phyloP scores from a whole-genome alignment of 2,329 filamentous ascomycete species.

The Rhynchosporium secalis region DNA sequence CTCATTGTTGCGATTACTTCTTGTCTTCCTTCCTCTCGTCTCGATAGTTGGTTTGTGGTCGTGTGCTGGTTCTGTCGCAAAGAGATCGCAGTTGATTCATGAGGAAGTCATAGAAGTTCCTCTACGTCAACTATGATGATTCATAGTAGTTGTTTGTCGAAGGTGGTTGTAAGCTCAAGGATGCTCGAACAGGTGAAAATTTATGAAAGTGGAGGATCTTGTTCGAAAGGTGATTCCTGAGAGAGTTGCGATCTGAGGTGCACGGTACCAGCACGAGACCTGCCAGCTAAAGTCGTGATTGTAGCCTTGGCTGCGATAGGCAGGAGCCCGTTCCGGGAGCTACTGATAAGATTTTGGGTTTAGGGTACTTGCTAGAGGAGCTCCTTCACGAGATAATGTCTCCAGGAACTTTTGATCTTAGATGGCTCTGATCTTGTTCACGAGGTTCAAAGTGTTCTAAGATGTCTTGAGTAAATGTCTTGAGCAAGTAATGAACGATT shows the following conservation, averaged over 20 bases:
- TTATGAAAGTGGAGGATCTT: too few species aligned
- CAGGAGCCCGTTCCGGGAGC: neutral
- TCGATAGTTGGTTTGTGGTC: neutral
- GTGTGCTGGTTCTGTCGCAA: neutral
- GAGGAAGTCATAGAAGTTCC: neutral
- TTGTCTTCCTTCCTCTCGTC: neutral
- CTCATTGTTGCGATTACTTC: constrained; percentile 25
- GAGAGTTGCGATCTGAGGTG: neutral
- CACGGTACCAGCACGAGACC: neutral
- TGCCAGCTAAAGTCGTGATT: constrained; percentile 9
- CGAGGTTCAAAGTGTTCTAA: too few species aligned
- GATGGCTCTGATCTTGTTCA: neutral
- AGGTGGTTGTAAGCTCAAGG: too few species aligned
- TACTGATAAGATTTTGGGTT: neutral
- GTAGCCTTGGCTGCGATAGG: constrained; percentile 8
- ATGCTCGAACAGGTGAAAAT: too few species aligned
- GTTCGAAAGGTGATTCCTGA: neutral
- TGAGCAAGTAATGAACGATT: too few species aligned
- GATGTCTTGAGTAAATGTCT: too few species aligned
- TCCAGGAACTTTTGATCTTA: neutral
- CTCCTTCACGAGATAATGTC: neutral
- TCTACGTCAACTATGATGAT: neutral
- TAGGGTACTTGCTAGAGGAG: neutral
- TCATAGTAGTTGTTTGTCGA: neutral
- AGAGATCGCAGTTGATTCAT: neutral